Evolutionary conservation across 495 filamentous ascomycete genomes (phyloP).

Genomic region (Hyaloscypha finlandica): DNA sequence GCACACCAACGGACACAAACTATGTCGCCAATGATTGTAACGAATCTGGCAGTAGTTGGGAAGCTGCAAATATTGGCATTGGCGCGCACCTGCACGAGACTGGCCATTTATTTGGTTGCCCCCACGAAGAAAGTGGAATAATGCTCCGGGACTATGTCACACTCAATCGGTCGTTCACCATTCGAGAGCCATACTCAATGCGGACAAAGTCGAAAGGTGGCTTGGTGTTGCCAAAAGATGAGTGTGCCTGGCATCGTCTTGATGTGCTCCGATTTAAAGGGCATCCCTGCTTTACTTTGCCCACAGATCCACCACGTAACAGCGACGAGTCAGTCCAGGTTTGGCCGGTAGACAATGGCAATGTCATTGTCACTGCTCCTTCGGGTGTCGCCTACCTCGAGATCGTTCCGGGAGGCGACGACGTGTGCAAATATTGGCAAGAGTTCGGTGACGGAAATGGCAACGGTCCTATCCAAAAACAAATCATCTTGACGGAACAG

Average conservation of each 20-base stretch:
- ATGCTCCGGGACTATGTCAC: conserved; percentile 87
- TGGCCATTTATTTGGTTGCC: conserved; percentile 84
- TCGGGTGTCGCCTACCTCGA: conserved; percentile 84
- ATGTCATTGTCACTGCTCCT: conserved; percentile 75
- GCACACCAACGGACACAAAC: conserved; percentile 80
- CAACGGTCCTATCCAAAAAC: conserved; percentile 61
- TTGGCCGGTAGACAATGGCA: conserved; percentile 83
- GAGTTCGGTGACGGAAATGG: conserved; percentile 70
- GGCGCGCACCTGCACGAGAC: conserved; percentile 89
- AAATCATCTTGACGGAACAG: conserved; percentile 70
- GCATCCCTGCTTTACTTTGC: conserved; percentile 87
- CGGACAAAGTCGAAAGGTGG: conserved; percentile 81
- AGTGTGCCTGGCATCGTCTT: conserved; percentile 86
- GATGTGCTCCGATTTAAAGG: conserved; percentile 85
- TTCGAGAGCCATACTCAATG: conserved; percentile 78
- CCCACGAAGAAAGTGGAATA: conserved; percentile 82
- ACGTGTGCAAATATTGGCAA: conserved; percentile 72
- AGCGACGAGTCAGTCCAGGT: conserved; percentile 80
- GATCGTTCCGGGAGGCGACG: conserved; percentile 73
- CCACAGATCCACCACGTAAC: conserved; percentile 66
- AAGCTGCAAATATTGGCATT: conserved; percentile 87
- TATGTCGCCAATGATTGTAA: conserved; percentile 82
- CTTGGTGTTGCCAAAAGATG: conserved; percentile 69
- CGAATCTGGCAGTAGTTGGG: conserved; percentile 86
- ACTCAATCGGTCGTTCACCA: conserved; percentile 79